Evolutionary conservation across 306 rosid genomes (phyloP).

Genomic region (Fagus crenata): DNA sequence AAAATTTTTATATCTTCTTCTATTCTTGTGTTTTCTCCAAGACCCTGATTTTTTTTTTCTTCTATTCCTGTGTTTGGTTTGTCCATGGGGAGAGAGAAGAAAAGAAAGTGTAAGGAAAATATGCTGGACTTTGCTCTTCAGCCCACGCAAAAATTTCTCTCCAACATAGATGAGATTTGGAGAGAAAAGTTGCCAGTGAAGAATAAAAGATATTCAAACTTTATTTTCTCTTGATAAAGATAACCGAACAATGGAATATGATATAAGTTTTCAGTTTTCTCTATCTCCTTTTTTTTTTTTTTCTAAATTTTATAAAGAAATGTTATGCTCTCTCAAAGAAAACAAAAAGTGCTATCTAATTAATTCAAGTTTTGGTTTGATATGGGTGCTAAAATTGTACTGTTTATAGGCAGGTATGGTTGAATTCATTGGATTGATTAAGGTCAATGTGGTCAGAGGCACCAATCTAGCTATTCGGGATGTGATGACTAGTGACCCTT

Average conservation of each 20-base stretch:
- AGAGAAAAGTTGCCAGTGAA: not conserved
- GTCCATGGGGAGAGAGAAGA: not conserved
- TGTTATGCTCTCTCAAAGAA: not conserved
- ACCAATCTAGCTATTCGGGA: slow-evolving; percentile 82
- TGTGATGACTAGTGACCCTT: slow-evolving; percentile 86
- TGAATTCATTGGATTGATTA: slow-evolving; percentile 88
- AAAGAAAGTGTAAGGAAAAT: not conserved
- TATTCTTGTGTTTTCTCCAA: not conserved
- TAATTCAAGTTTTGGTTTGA: slow-evolving; percentile 12
- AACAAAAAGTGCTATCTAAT: not conserved
- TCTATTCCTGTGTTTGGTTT: not conserved
- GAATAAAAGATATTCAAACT: not conserved
- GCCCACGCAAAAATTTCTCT: not conserved
- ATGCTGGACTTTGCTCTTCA: not conserved
- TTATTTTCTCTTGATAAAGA: not conserved
- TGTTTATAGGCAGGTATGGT: slow-evolving; percentile 92
- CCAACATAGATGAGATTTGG: not conserved
- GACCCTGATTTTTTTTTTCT: not conserved
- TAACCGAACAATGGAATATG: not conserved
- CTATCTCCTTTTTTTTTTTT: not conserved
- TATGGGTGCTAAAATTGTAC: slow-evolving; percentile 29
- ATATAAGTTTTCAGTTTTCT: not conserved
- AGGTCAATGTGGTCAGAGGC: slow-evolving; percentile 89
- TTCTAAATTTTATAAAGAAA: slow-evolving; percentile 4
- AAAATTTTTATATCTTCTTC: not conserved